These are phyloP conservation scores for Discostella stelligera DNA, from an alignment of 352 stramenopile genomes.

Conservation along the genomic window DNA sequence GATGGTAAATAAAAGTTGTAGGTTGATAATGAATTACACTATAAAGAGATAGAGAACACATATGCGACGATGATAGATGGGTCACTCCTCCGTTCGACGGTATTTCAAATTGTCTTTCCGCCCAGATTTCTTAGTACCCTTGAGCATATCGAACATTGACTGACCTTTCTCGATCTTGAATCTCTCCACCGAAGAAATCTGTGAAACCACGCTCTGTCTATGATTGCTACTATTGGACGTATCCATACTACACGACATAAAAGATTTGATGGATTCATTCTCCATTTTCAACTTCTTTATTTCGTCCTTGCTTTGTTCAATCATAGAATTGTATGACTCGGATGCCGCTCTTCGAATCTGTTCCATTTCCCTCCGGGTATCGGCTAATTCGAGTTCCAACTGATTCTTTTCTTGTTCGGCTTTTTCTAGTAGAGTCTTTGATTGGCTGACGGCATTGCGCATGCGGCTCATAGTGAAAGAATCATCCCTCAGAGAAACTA, in stretches of 20 bases:
- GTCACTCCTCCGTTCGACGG: constrained; percentile 14
- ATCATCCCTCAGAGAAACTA: constrained; percentile 23
- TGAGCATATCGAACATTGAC: constrained; percentile 45
- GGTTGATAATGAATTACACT: not conserved
- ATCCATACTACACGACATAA: constrained; percentile 6
- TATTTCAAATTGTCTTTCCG: constrained; percentile 47
- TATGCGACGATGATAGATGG: not conserved
- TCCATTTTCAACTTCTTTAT: constrained; percentile 33
- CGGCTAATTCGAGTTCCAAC: constrained; percentile 11
- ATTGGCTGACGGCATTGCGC: constrained; percentile 20
- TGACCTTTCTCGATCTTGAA: constrained; percentile 48
- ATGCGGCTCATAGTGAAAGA: constrained; percentile 19
- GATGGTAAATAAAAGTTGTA: not conserved
- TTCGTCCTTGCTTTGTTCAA: constrained; percentile 31
- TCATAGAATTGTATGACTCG: constrained; percentile 21
- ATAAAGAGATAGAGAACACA: not conserved
- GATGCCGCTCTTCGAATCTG: constrained; percentile 28
- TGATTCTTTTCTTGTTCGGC: constrained; percentile 35
- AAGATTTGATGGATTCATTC: constrained; percentile 20
- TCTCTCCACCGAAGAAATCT: constrained; percentile 33
- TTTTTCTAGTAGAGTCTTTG: constrained; percentile 37
- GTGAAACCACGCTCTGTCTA: constrained; percentile 21
- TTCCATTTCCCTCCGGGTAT: constrained; percentile 33
- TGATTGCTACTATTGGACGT: constrained; percentile 4
- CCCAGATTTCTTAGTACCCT: constrained; percentile 44